Evolutionary conservation across 208 protist species (phyloP), one percentile per base, ranked within the genome.

Genomic region (Trypanosoma grayi): DNA sequence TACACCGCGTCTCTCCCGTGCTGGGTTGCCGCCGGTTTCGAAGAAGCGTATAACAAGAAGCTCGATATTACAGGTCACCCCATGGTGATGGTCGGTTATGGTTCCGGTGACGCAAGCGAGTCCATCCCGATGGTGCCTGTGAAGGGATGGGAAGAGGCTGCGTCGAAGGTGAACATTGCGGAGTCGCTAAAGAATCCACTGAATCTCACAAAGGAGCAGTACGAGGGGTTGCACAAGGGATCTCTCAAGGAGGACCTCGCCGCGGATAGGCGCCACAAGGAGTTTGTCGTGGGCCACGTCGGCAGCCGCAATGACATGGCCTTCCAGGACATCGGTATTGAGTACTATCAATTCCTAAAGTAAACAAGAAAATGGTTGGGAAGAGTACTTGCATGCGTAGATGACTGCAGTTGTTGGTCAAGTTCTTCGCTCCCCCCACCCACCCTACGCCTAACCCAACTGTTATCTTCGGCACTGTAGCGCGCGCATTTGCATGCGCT

Each of bases 11-110:
- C 89, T 50, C 81, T 95, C 41, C 89, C 89, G 7, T 92, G 85
- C 73, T 95, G 89, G 89, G 64, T 95, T 53, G 85, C 85, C 40
- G 85, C 86, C 47, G 89, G 89, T 33, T 89, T 93, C 57, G 89
- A 93, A 70, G 85, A 95, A 73, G 89, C 89, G 33, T 81, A 87
- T 61, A 70, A 25, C 7, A 79, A 75, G 62, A 92, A 90, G 60
- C 76, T 88, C 45, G 86, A 93, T 73, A 89, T 95, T 47, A 75
- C 79, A 41, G 76, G 76, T 40, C 81, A 89, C 71, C 85, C 83
- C 14, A 95, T 95, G 85, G 86, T 93, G 39, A 92, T 93, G 75
- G 74, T 95, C 30, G 90, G 86, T 54, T 93, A 95, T 72, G 86
- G 86, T 67, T 91, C 79, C 34, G 86, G 86, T 44, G 86, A 95